Evolutionary conservation across 192 early-diverging fungal genomes (phyloP).

Genomic region (Linnemannia schmuckeri): DNA sequence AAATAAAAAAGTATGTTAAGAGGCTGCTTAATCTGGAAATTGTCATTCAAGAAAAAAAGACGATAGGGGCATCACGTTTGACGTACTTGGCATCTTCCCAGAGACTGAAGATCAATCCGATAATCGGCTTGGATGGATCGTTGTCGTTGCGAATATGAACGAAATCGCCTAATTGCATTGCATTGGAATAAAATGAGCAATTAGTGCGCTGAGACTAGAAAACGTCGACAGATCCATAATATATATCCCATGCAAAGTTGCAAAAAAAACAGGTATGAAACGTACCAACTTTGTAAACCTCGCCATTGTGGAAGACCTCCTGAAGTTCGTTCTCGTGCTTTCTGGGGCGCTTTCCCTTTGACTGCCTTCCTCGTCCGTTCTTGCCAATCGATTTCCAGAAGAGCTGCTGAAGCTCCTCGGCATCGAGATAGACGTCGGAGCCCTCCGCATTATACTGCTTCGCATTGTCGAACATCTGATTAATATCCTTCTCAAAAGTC

Average conservation of each 20-base stretch:
- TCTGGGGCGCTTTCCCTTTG: constrained; percentile 1
- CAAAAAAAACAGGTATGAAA: not conserved
- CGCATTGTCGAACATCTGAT: constrained; percentile 91
- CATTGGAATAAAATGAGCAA: not conserved
- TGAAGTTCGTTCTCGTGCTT: constrained; percentile 16
- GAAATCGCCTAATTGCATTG: constrained; percentile 21
- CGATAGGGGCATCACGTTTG: not conserved
- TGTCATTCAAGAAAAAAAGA: not conserved
- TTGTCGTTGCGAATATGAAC: constrained; percentile 7
- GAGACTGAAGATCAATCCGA: constrained; percentile 16
- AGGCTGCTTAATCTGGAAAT: not conserved
- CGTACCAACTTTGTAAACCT: constrained; percentile 14
- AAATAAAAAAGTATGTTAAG: not conserved
- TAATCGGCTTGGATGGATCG: constrained; percentile 11
- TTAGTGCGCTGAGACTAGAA: not conserved
- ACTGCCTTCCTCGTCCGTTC: constrained; percentile 4
- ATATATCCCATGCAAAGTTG: not conserved
- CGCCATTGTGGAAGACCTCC: not conserved
- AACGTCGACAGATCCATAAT: not conserved
- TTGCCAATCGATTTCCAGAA: constrained; percentile 29
- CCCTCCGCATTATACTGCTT: constrained; percentile 90
- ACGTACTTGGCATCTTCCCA: constrained; percentile 24
- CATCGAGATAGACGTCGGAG: constrained; percentile 88
- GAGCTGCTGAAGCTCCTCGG: constrained; percentile 59
- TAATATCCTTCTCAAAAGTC: constrained; percentile 82